Evolutionary conservation across 2,329 filamentous ascomycete species (phyloP).

Genomic region (Verticillium albo-atrum): DNA sequence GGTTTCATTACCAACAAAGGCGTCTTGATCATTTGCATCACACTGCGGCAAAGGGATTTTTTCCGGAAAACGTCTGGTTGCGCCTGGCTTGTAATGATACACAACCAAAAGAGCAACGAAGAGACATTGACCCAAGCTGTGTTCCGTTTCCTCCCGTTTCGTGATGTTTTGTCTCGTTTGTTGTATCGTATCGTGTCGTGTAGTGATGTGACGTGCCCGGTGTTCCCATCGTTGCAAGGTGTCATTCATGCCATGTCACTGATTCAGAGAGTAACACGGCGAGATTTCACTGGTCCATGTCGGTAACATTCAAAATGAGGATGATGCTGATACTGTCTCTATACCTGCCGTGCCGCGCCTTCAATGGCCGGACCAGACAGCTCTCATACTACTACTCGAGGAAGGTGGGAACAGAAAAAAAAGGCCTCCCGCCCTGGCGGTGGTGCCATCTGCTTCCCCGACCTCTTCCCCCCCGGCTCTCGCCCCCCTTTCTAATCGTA

Average conservation of each 20-base stretch:
- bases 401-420: too few relatives aligned
- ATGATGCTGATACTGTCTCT: background rate
- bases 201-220: too few relatives aligned
- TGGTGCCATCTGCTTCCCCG: background rate
- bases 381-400: too few relatives aligned
- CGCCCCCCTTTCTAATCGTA: background rate
- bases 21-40: conserved; percentile 18
- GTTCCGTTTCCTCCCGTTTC: background rate
- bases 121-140: conserved; percentile 9
- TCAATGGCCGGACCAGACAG: background rate
- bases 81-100: conserved; percentile 16
- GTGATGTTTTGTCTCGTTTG: background rate
- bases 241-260: background rate
- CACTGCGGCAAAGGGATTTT: conserved; percentile 13
- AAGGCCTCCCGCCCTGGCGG: background rate
- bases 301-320: background rate
- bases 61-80: conserved; percentile 12
- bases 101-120: conserved; percentile 16
- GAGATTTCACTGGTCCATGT: background rate
- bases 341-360: background rate
- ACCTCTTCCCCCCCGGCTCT: background rate
- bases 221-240: background rate
- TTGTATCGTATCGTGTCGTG: too few relatives aligned
- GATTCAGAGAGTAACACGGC: background rate
- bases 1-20: conserved; percentile 15